Evolutionary conservation across 2,329 filamentous ascomycete genomes (phyloP).

Genomic region (Elsinoe perseae): DNA sequence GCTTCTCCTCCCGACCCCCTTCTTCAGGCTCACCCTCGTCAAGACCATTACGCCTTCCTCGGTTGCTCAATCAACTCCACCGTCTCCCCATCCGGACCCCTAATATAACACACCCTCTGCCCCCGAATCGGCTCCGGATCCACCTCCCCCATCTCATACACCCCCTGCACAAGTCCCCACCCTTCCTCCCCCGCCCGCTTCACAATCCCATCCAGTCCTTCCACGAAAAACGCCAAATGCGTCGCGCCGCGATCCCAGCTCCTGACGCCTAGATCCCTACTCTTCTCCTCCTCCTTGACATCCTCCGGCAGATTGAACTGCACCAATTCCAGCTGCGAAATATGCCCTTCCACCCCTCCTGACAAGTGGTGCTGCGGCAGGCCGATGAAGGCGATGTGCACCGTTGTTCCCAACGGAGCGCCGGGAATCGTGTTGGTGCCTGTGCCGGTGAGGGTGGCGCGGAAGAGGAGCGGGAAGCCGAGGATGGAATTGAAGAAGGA

Average conservation of each 20-base stretch:
- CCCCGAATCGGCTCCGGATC: background rate
- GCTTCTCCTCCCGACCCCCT: background rate
- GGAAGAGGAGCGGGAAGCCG: background rate
- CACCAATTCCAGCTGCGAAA: background rate
- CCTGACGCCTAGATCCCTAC: background rate
- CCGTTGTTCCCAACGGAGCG: background rate
- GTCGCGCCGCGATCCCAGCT: background rate
- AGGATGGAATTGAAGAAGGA: background rate
- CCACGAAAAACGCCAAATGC: background rate
- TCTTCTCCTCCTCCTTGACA: background rate
- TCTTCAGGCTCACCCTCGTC: background rate
- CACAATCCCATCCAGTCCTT: background rate
- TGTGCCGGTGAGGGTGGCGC: background rate
- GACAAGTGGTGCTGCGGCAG: background rate
- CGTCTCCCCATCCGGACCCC: constrained; percentile 8
- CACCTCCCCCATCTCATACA: constrained; percentile 1
- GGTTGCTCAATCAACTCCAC: constrained; percentile 4
- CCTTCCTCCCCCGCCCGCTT: background rate
- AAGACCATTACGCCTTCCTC: too few species aligned
- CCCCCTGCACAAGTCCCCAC: background rate
- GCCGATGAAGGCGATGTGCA: constrained; percentile 18
- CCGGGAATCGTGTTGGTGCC: background rate
- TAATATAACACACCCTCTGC: background rate
- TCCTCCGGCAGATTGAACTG: background rate
- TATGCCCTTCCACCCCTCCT: background rate